phyloP scores from a whole-genome alignment of 352 stramenopile species.

The Globisporangium middletonii region DNA sequence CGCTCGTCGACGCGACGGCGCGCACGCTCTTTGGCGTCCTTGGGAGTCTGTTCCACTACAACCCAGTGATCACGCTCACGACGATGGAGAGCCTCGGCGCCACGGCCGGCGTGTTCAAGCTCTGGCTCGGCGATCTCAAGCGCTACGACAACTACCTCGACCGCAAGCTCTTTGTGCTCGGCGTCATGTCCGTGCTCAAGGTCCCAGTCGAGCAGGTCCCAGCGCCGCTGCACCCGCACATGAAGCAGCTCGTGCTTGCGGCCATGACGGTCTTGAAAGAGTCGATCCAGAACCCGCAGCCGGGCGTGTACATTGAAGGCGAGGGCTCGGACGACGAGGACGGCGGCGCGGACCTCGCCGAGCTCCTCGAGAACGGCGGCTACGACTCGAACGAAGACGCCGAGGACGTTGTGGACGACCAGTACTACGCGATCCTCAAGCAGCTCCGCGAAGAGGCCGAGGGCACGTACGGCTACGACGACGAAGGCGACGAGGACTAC shows the following conservation, averaged over 20 bases:
- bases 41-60: conserved; percentile 92
- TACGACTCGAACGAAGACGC: conserved; percentile 88
- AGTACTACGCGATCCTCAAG: conserved; percentile 92
- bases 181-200: conserved; percentile 88
- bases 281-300: conserved; percentile 50
- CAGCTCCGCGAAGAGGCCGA: conserved; percentile 88
- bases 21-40: conserved; percentile 88
- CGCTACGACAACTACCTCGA: conserved; percentile 82
- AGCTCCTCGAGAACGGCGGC: conserved; percentile 88
- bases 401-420: conserved; percentile 92
- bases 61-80: conserved; percentile 84
- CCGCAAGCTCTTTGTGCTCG: conserved; percentile 92
- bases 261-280: conserved; percentile 83
- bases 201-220: conserved; percentile 79
- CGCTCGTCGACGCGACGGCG: conserved; percentile 63
- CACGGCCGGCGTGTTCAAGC: conserved; percentile 86
- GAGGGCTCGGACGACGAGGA: conserved; percentile 42
- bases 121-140: conserved; percentile 88
- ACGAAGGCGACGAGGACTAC: conserved; percentile 94
- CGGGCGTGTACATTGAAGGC: conserved; percentile 53
- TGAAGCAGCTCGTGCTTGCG: conserved; percentile 83
- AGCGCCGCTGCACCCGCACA: conserved; percentile 79
- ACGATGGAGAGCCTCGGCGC: conserved; percentile 86
- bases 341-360: conserved; percentile 63
- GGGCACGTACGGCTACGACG: conserved; percentile 57